A percentile compares a stretch with the other conserved stretches of the same genome.
Evolutionary conservation across 495 filamentous ascomycete genomes (phyloP).

Genomic region (Podospora didyma): DNA sequence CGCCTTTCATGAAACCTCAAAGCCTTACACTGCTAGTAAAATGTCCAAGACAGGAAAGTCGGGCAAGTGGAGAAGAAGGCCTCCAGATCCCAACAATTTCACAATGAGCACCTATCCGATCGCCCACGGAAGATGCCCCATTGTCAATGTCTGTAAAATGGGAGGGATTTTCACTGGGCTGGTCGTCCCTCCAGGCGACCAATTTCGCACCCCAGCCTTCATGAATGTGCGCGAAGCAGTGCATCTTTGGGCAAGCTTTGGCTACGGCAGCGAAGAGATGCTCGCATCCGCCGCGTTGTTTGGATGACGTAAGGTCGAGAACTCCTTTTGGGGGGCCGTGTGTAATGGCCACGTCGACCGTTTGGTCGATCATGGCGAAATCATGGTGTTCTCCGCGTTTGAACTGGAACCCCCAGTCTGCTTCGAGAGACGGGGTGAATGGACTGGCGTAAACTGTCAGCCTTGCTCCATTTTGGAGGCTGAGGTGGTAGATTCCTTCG

Average conservation of each 20-base stretch:
- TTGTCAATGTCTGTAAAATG: constrained; percentile 36
- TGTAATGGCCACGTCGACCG: constrained; percentile 64
- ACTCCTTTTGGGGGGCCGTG: constrained; percentile 66
- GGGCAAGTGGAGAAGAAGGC: too few species aligned
- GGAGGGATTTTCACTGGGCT: constrained; percentile 15
- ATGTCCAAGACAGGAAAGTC: too few species aligned
- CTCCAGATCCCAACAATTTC: too few species aligned
- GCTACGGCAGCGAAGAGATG: constrained; percentile 54
- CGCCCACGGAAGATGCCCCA: constrained; percentile 29
- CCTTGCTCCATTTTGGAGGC: neutral
- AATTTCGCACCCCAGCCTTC: constrained; percentile 68
- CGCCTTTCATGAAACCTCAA: too few species aligned
- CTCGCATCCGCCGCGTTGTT: constrained; percentile 49
- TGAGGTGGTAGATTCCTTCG: neutral
- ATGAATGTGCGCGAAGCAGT: constrained; percentile 75
- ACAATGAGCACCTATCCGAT: too few species aligned
- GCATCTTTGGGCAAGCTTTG: constrained; percentile 50
- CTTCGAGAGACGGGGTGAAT: constrained; percentile 57
- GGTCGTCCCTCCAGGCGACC: constrained; percentile 48
- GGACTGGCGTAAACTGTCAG: constrained; percentile 50
- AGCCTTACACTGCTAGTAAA: too few species aligned
- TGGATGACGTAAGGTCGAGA: constrained; percentile 44
- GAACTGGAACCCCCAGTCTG: constrained; percentile 41
- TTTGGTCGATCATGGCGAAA: constrained; percentile 44
- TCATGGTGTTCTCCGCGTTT: constrained; percentile 41